Conservation (phyloP, 1,139 yeast genomes). For the Zygoascus sp. region DNA sequence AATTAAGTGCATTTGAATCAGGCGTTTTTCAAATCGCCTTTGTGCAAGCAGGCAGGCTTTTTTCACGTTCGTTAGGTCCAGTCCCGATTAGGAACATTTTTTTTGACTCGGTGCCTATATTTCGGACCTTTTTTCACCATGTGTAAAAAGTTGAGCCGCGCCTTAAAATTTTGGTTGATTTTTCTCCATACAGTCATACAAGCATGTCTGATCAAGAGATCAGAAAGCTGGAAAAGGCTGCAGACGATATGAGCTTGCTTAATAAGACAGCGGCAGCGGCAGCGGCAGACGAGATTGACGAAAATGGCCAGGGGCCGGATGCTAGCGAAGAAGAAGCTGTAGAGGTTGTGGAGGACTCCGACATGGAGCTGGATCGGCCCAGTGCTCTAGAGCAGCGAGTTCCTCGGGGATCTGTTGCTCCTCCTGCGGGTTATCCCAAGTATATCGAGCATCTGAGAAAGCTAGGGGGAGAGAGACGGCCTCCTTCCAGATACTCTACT, state of each 20-base stretch:
- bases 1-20: no score
- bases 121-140: background rate
- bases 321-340: background rate
- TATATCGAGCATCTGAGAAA: slow-evolving; percentile 37
- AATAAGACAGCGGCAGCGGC: background rate
- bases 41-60: no score
- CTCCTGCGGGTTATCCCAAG: slow-evolving; percentile 33
- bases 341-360: background rate
- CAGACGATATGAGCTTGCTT: background rate
- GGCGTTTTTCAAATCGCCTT: no score
- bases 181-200: background rate
- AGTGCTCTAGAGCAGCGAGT: slow-evolving; percentile 19
- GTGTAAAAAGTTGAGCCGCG: background rate
- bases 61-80: background rate
- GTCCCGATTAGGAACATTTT: background rate
- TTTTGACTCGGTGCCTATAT: background rate
- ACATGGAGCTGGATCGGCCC: background rate
- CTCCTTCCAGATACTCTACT: slow-evolving; percentile 78
- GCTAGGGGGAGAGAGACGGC: slow-evolving; percentile 56
- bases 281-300: background rate
- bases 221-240: background rate
- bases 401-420: slow-evolving; percentile 23
- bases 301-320: background rate
- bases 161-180: slow-evolving; percentile 1
- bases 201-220: background rate